Conservation (phyloP, 2,329 filamentous ascomycete genomes). For the Chrysoporthe cubensis region DNA sequence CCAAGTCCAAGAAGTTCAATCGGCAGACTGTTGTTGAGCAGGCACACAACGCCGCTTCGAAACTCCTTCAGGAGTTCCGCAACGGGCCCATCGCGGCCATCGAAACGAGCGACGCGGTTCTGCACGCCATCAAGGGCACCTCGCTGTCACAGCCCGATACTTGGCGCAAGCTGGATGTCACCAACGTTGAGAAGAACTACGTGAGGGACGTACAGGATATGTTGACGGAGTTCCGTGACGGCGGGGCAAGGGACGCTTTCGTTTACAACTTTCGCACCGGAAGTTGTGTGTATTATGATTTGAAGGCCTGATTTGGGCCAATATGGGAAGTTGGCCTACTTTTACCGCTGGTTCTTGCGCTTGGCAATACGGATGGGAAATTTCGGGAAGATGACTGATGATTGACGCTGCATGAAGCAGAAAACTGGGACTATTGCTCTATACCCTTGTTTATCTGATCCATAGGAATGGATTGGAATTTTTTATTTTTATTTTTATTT, state of each 20-base stretch:
- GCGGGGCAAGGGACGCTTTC: constrained; percentile 73
- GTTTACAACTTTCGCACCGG: constrained; percentile 91
- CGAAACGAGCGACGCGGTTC: constrained; percentile 82
- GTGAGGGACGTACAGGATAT: constrained; percentile 81
- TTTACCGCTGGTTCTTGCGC: background rate
- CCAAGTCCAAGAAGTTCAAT: constrained; percentile 90
- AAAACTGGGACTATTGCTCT: constrained; percentile 6
- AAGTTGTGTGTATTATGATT: constrained; percentile 83
- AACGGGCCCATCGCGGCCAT: constrained; percentile 84
- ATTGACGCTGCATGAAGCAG: constrained; percentile 11
- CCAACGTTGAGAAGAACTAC: constrained; percentile 79
- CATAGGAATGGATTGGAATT: background rate
- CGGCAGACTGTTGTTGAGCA: constrained; percentile 85
- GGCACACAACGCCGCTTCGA: constrained; percentile 61
- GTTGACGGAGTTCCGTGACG: constrained; percentile 64
- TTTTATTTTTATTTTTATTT: background rate
- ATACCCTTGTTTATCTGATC: constrained; percentile 12
- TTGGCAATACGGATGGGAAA: background rate
- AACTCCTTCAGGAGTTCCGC: constrained; percentile 71
- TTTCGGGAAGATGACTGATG: background rate
- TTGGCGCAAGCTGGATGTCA: constrained; percentile 81
- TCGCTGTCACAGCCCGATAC: constrained; percentile 78
- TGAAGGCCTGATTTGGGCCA: constrained; percentile 50
- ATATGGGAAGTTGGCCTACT: background rate
- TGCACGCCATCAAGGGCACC: constrained; percentile 76